These are phyloP conservation scores for Microdochium bolleyi DNA, from an alignment of 2,329 filamentous ascomycete genomes.

Conservation along the genomic window DNA sequence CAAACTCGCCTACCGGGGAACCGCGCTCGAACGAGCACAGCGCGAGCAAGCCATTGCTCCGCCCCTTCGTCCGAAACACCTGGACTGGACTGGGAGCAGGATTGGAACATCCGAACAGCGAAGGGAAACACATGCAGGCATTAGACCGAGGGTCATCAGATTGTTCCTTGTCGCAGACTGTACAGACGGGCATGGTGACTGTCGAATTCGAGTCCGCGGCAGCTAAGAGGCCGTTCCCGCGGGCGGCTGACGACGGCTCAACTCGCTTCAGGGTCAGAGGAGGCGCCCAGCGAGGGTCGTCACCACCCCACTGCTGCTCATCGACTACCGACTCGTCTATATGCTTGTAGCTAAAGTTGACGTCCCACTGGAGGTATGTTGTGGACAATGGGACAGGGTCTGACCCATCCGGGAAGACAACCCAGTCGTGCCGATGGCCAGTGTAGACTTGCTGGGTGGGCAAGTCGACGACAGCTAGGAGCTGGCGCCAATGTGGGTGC, in stretches of 20 bases:
- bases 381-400: slow-evolving; percentile 30
- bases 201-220: slow-evolving; percentile 14
- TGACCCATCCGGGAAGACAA: slow-evolving; percentile 32
- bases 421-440: slow-evolving; percentile 45
- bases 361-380: slow-evolving; percentile 38
- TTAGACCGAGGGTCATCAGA: slow-evolving; percentile 40
- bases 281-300: slow-evolving; percentile 37
- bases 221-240: not conserved
- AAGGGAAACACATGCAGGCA: slow-evolving; percentile 43
- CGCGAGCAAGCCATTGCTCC: slow-evolving; percentile 44
- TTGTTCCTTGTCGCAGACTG: slow-evolving; percentile 36
- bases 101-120: slow-evolving; percentile 37
- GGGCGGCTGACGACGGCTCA: not conserved
- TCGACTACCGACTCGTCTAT: slow-evolving; percentile 42
- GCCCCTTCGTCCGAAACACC: slow-evolving; percentile 43
- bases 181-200: slow-evolving; percentile 24
- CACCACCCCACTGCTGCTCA: slow-evolving; percentile 34
- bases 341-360: slow-evolving; percentile 37
- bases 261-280: slow-evolving; percentile 3
- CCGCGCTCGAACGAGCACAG: slow-evolving; percentile 41
- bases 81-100: slow-evolving; percentile 34
- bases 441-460: slow-evolving; percentile 28
- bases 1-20: slow-evolving; percentile 44
- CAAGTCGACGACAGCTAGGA: slow-evolving; percentile 37
- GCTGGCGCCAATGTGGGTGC: slow-evolving; percentile 43